phyloP scores from a whole-genome alignment of 2,329 filamentous ascomycete species.

The Esteya vermicola region DNA sequence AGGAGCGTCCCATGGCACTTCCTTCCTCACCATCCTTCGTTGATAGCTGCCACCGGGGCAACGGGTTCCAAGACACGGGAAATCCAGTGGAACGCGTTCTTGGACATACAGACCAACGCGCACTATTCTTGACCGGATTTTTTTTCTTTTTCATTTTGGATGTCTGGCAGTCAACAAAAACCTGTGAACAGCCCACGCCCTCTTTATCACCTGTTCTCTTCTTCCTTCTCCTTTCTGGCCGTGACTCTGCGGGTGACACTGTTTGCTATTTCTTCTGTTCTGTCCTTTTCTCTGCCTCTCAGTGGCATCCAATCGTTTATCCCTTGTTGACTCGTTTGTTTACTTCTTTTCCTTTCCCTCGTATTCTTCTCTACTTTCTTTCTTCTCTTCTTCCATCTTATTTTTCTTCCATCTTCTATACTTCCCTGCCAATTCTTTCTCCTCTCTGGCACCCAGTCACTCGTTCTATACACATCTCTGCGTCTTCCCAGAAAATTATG shows the following conservation, averaged over 20 bases:
- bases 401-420: not conserved
- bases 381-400: not conserved
- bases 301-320: not conserved
- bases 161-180: too few species aligned
- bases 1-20: conserved; percentile 1
- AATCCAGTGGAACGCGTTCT: not conserved
- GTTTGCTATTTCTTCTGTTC: not conserved
- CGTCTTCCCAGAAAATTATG: conserved; percentile 3
- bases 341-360: not conserved
- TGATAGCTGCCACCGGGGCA: conserved; percentile 2
- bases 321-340: too few species aligned
- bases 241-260: too few species aligned
- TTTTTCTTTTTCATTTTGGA: not conserved
- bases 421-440: not conserved
- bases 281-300: not conserved
- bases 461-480: not conserved
- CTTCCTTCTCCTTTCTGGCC: too few species aligned
- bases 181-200: too few species aligned
- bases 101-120: not conserved
- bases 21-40: not conserved
- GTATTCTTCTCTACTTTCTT: not conserved
- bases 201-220: too few species aligned
- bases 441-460: not conserved
- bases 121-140: not conserved
- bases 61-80: not conserved